These are phyloP conservation scores for Mucor sp. DNA, from an alignment of 371 early-diverging fungal species.

Conservation along the genomic window DNA sequence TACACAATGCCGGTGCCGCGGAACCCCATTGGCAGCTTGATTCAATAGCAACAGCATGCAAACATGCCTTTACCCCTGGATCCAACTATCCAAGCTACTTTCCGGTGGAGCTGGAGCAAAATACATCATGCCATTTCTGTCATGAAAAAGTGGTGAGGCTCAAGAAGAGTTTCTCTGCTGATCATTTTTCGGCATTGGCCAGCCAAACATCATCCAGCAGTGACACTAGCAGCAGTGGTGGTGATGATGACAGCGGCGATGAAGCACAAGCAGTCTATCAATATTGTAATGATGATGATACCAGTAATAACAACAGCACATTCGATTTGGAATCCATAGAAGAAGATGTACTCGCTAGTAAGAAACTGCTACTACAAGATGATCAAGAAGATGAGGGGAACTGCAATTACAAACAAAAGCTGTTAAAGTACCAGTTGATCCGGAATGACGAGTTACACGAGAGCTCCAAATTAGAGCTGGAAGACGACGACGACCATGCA, in stretches of 20 bases:
- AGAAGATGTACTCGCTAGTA: background rate
- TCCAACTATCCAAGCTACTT: constrained; percentile 1
- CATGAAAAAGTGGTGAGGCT: background rate
- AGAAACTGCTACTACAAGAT: background rate
- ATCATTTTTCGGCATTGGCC: background rate
- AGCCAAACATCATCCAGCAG: background rate
- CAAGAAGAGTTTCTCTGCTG: constrained; percentile 8
- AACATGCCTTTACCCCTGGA: background rate
- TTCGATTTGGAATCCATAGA: background rate
- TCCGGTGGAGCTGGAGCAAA: background rate
- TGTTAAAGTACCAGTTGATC: background rate
- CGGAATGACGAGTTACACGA: background rate
- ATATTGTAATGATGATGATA: background rate
- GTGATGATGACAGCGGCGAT: too few species aligned
- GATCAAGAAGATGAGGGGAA: background rate
- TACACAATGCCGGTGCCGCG: background rate
- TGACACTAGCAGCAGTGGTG: background rate
- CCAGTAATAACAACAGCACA: background rate
- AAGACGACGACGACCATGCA: background rate
- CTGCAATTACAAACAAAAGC: background rate
- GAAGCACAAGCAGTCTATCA: background rate
- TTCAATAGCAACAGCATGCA: background rate
- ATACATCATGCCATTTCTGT: background rate
- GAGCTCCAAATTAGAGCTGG: background rate
- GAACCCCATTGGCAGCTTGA: background rate